Base-by-base conservation (phyloP, 2,329 filamentous ascomycete species). In the Pestalotiopsis sp. region DNA sequence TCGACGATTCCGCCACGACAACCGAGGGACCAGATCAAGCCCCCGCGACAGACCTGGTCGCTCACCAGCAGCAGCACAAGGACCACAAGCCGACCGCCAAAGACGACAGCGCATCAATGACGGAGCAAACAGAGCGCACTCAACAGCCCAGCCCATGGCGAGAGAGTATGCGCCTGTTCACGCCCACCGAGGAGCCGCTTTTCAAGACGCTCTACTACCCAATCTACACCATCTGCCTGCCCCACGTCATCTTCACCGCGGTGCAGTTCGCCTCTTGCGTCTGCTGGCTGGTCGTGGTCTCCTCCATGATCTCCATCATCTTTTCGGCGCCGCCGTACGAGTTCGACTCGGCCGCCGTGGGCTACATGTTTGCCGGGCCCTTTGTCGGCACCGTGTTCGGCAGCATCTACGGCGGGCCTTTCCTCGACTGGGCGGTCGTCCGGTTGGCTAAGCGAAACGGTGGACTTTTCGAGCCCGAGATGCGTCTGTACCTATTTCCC, bases 381-480 rank as follows among this genome's bases (percentile, higher is more conserved):
- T 79, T 82, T 2, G 72, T 84, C 1, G 82, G 83, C 0, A 81
- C 80, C 12, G 49, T 82, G 0, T 71, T 84, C 12, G 82, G 82
- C 0, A 74, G 75, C 1, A 31, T 83, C 0, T 82, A 82, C 62
- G 81, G 80, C 1, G 82, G 82, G 0, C 75, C 77, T 0, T 64
- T 84, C 1, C 76, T 78, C 0, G 82, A 85, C 61, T 77, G 77
- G 74, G 77, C 77, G 0, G 80, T 83, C 59, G 68, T 82, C 2
- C 75, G 73, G 31, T 73, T 82, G 23, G 76, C 83, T 0, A 75
- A 73, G n/a, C 74, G 79, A 2, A 83, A 84, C 11, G 75, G 76
- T 0, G 82, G 82, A 2, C 73, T 81, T 6, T 84, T 80, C 56
- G 83, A 84, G 70, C 82, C 83, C 0, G 83, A 85, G 69, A 84